A percentile compares a stretch with the other conserved stretches of the same genome.
Conservation (phyloP, 2,329 filamentous ascomycete genomes). For the Nothopassalora personata region DNA sequence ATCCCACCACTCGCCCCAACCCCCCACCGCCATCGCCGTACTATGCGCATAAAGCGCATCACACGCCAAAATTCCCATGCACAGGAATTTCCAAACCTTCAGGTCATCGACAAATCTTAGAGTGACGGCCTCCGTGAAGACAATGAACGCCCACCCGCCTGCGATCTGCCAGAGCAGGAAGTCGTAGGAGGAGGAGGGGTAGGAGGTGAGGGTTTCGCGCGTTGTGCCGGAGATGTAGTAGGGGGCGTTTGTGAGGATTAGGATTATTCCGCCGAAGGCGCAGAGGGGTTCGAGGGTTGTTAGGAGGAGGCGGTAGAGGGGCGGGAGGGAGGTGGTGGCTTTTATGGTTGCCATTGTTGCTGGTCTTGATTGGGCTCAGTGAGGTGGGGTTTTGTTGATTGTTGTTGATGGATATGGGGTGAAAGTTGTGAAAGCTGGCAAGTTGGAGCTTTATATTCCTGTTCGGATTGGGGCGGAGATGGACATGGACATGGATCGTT, state of each 20-base stretch:
- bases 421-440: background rate
- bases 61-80: constrained; percentile 25
- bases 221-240: constrained; percentile 22
- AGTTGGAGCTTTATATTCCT: background rate
- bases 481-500: background rate
- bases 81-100: constrained; percentile 26
- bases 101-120: constrained; percentile 29
- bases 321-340: constrained; percentile 24
- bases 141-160: constrained; percentile 29
- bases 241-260: constrained; percentile 19
- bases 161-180: constrained; percentile 29
- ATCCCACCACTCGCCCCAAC: constrained; percentile 22
- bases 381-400: background rate
- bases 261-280: constrained; percentile 23
- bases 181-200: constrained; percentile 18
- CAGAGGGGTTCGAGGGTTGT: constrained; percentile 26
- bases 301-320: constrained; percentile 24
- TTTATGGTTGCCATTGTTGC: constrained; percentile 9
- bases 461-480: background rate
- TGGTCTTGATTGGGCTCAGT: no score
- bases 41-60: constrained; percentile 26
- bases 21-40: constrained; percentile 26
- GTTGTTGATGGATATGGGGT: background rate
- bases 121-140: constrained; percentile 26
- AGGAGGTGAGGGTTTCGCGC: constrained; percentile 17